These are phyloP conservation scores for Solanum hybrid DNA, from an alignment of 305 asterid genomes.

Conservation along the genomic window DNA sequence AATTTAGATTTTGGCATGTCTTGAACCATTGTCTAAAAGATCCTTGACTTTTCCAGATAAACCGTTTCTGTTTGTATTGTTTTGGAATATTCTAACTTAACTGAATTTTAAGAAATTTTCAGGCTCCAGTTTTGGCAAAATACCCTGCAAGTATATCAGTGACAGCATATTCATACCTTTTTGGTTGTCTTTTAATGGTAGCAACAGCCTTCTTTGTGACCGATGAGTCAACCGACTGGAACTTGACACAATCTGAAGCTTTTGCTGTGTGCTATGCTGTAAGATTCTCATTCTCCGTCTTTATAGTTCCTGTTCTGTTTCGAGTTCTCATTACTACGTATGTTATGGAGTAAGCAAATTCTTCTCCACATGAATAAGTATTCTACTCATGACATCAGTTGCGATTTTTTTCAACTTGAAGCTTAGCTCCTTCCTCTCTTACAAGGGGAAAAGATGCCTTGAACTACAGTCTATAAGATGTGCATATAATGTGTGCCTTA, in stretches of 20 bases:
- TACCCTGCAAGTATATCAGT: slow-evolving; percentile 92
- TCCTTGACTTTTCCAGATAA: neutral
- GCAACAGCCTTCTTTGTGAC: slow-evolving; percentile 46
- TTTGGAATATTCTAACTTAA: neutral
- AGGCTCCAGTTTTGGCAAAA: slow-evolving; percentile 84
- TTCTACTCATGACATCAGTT: neutral
- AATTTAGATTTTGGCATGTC: neutral
- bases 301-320: neutral
- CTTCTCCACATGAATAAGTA: neutral
- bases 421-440: neutral
- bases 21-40: neutral
- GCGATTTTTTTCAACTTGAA: neutral
- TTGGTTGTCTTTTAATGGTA: slow-evolving; percentile 70
- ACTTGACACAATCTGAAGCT: slow-evolving; percentile 58
- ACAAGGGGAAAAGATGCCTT: neutral
- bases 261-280: slow-evolving; percentile 87
- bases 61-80: neutral
- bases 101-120: slow-evolving; percentile 20
- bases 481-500: neutral
- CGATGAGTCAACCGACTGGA: slow-evolving; percentile 61
- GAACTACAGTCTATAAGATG: neutral
- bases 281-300: slow-evolving; percentile 22
- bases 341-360: neutral
- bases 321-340: neutral
- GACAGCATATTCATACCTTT: slow-evolving; percentile 83